Conservation (phyloP, 2,329 filamentous ascomycete species). For the Cryphonectria japonica region DNA sequence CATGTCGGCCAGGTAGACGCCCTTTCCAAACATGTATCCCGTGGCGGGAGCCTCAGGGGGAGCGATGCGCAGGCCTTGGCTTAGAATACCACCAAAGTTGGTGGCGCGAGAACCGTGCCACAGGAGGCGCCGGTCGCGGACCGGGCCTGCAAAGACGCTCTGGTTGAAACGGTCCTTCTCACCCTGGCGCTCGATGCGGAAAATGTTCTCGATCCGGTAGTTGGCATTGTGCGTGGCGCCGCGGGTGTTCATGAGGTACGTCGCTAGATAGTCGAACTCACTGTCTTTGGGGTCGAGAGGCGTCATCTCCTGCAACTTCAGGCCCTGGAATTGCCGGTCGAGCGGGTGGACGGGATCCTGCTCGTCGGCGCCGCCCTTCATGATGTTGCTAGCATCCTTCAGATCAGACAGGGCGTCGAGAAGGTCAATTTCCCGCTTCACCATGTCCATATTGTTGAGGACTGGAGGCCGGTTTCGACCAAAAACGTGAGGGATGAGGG, state of each 20-base stretch:
- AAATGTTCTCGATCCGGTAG: constrained; percentile 73
- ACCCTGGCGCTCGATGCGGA: constrained; percentile 77
- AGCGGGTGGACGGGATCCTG: constrained; percentile 63
- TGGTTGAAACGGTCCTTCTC: constrained; percentile 71
- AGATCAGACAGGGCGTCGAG: constrained; percentile 83
- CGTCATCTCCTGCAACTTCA: constrained; percentile 78
- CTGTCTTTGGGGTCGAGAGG: constrained; percentile 58
- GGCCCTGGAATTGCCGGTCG: constrained; percentile 72
- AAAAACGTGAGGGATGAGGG: constrained; percentile 80
- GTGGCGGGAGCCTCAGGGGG: constrained; percentile 79
- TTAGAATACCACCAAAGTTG: constrained; percentile 86
- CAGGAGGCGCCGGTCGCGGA: constrained; percentile 71
- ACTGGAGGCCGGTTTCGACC: constrained; percentile 74
- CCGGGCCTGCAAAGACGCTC: constrained; percentile 53
- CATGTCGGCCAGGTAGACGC: constrained; percentile 87
- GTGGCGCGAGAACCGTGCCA: constrained; percentile 87
- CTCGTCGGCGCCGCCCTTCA: constrained; percentile 65
- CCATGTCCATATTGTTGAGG: constrained; percentile 56
- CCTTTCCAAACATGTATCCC: constrained; percentile 90
- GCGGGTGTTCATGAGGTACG: constrained; percentile 69
- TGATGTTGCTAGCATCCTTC: constrained; percentile 78
- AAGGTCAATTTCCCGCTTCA: constrained; percentile 79
- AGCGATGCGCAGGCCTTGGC: constrained; percentile 86
- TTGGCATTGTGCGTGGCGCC: constrained; percentile 67
- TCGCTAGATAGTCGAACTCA: constrained; percentile 68